Evolutionary conservation across 2,329 filamentous ascomycete genomes (phyloP), one percentile per base, ranked within the genome.

Genomic region (Cytospora piceicola): DNA sequence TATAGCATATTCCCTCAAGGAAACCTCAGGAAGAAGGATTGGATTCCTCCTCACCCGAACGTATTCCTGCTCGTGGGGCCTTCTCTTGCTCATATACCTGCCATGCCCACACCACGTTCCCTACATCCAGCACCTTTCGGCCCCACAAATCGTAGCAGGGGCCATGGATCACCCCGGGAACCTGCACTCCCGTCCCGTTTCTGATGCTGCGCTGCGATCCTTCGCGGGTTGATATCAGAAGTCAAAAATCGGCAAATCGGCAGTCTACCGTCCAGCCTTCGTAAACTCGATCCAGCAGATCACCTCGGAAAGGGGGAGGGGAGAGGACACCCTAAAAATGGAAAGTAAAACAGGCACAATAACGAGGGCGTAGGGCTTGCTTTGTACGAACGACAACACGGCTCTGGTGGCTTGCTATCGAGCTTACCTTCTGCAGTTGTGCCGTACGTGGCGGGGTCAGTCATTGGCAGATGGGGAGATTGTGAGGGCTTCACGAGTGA

Each of bases 161-260:
- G 20, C 52, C 30, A 9, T 9, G 49, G 27, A 20, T 32, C 24
- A 52, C 6, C 15, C 39, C 5, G 39, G 2, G 20, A 6, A 42
- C 42, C 5, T 22, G 42, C 20, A 22, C 42, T 39, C 52, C 52
- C 36, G 34, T n/a, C 20, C 60, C 36, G 60, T 63, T 36, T 54
- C 60, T 51, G 60, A 39, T 46, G 39, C 39, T 61, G 32, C 46
- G 29, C 60, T n/a, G 12, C 36, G 60, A 57, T 51, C 60, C 53
- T 57, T 29, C 39, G 39, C 53, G 29, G 14, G 36, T 51, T 34
- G 2, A 57, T 29, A 51, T 57, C 53, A 34, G 27, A 55, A n/a
- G 20, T 62, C n/a, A 32, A 55, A 55, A 62, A 49, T n/a, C 32
- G 60, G 27, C 36, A 6, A 11, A n/a, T 27, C n/a, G 30, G 52